phyloP scores from a whole-genome alignment of 371 early-diverging fungal species.

The Lichtheimia hyalospora region DNA sequence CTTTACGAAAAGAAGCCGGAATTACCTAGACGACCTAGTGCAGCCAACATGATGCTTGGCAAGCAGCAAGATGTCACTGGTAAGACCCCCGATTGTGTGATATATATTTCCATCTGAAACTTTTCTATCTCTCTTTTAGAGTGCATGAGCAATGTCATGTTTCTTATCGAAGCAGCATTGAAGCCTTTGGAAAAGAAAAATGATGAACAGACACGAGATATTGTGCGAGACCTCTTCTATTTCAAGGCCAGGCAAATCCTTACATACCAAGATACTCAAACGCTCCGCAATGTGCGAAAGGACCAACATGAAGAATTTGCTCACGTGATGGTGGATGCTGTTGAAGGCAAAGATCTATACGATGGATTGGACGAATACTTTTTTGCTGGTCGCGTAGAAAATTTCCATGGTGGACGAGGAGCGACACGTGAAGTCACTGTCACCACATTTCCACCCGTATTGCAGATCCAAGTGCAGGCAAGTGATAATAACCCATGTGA shows the following conservation, averaged over 20 bases:
- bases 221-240: conserved; percentile 58
- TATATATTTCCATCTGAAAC: not conserved
- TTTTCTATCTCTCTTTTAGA: conserved; percentile 34
- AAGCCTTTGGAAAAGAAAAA: conserved; percentile 33
- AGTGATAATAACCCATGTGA: no score
- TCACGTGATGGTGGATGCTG: conserved; percentile 65
- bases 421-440: conserved; percentile 57
- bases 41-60: conserved; percentile 57
- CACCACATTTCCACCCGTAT: conserved; percentile 56
- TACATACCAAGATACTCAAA: conserved; percentile 45
- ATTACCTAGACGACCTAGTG: conserved; percentile 11
- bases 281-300: conserved; percentile 31
- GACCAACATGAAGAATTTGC: conserved; percentile 64
- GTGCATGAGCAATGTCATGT: conserved; percentile 74
- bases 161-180: conserved; percentile 58
- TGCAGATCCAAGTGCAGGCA: conserved; percentile 66
- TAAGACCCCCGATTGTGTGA: not conserved
- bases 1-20: conserved; percentile 8
- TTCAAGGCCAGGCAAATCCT: conserved; percentile 65
- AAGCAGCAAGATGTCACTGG: conserved; percentile 70
- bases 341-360: conserved; percentile 56
- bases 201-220: conserved; percentile 40
- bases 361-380: conserved; percentile 68
- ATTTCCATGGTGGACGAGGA: conserved; percentile 52
- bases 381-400: conserved; percentile 44